Evolutionary conservation across 1,139 yeast species (phyloP).

Genomic region (Eremothecium cymbalariae): DNA sequence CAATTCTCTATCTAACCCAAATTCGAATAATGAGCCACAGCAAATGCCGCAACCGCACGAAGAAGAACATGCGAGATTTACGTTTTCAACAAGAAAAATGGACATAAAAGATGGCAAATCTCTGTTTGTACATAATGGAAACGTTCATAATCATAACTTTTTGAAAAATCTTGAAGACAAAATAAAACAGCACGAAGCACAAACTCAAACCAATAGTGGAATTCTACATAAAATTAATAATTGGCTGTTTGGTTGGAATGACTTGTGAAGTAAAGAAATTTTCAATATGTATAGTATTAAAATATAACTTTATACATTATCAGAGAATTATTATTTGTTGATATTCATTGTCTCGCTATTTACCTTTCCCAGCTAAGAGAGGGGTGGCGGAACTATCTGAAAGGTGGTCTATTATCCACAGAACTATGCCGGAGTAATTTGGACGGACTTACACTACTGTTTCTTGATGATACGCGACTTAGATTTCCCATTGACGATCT

Average conservation of each 20-base stretch:
- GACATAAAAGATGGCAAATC: constrained; percentile 29
- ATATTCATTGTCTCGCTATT: no score
- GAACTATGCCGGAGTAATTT: constrained; percentile 8
- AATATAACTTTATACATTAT: constrained; percentile 4
- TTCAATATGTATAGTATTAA: no score
- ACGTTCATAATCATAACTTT: constrained; percentile 29
- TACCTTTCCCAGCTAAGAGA: no score
- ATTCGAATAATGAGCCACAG: constrained; percentile 10
- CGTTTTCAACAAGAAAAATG: constrained; percentile 16
- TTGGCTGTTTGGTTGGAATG: constrained; percentile 52
- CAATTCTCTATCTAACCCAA: constrained; percentile 6
- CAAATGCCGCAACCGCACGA: constrained; percentile 3
- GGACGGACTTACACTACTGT: constrained; percentile 10
- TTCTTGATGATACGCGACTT: constrained; percentile 10
- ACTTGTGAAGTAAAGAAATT: constrained; percentile 34
- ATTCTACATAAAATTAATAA: constrained; percentile 31
- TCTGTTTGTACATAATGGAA: constrained; percentile 26
- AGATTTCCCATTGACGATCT: no score
- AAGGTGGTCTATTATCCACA: constrained; percentile 8
- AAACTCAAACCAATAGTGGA: constrained; percentile 18
- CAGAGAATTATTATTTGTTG: constrained; percentile 1
- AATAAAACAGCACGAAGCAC: constrained; percentile 27
- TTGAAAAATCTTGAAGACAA: constrained; percentile 30
- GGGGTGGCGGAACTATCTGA: constrained; percentile 5
- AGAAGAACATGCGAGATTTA: constrained; percentile 6